Evolutionary conservation across 176 grass and related monocot genomes (phyloP), one percentile per base, ranked within the genome.

Genomic region (Phyllostachys edulis): DNA sequence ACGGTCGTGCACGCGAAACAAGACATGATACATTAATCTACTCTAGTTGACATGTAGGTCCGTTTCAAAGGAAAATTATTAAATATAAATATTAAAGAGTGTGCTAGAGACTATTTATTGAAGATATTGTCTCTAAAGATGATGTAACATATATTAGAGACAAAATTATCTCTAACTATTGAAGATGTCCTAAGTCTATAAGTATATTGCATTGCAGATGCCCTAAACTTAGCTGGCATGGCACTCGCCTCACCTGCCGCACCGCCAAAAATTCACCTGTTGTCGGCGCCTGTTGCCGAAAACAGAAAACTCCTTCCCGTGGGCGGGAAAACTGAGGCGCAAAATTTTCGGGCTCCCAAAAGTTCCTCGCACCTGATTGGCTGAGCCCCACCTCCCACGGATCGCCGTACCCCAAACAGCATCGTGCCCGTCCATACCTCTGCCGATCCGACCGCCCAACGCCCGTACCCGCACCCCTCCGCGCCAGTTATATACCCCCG

Each of bases 321-420:
- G 37, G 75, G 75, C 85, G 89, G 80, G 89, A 84, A 62, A 10
- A 3, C 10, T 6, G 4, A n/a, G 9, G 39, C 52, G 24, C n/a
- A 32, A 62, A 44, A 15, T 7, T 73, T 73, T 67, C 49, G 5
- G 0, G 3, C 41, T 2, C 20, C 75, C 42, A 18, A 80, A 56
- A 27, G 67, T 13, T 0, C 9, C 67, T 87, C 13, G 21, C 36
- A 61, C 27, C 50, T 87, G 39, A 92, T 87, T 92, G 80, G 91
- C 29, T 14, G 0, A 68, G 49, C 7, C 49, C 2, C 1, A 6
- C 17, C 5, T 71, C 71, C 91, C 77, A 69, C 81, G 87, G 87
- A 92, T 90, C 77, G 65, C 3, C 1, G n/a, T 40, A 26, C 40
- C 4, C 7, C 0, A 26, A 4, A 21, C 41, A 7, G 2, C 84